phyloP scores from a whole-genome alignment of 164 flowering plant species.

The Stephania cephalantha region DNA sequence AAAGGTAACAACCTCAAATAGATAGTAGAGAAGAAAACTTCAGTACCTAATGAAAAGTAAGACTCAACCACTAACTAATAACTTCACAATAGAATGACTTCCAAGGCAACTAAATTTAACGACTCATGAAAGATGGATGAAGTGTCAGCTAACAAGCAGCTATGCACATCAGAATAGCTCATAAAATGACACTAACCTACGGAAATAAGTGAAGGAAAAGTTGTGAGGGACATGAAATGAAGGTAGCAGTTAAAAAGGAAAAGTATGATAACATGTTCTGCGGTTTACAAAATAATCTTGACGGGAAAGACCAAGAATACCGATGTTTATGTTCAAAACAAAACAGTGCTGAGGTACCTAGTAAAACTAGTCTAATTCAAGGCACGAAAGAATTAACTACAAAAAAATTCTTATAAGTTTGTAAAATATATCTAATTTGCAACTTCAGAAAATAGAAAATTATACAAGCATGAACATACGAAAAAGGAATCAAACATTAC shows the following conservation, averaged over 20 bases:
- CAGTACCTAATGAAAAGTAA: no score
- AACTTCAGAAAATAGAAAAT: background rate
- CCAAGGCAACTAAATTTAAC: no score
- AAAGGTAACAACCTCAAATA: background rate
- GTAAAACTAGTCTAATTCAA: background rate
- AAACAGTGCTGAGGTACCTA: background rate
- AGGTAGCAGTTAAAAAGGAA: background rate
- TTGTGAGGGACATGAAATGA: no score
- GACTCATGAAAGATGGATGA: no score
- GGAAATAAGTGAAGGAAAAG: no score
- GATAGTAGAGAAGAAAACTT: background rate
- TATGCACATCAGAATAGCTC: no score
- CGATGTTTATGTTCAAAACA: background rate
- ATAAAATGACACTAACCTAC: no score
- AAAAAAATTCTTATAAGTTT: background rate
- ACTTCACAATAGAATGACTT: no score
- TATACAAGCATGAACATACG: background rate
- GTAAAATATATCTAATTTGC: background rate
- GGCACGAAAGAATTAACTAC: background rate
- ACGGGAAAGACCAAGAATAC: background rate
- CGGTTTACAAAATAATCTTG: background rate
- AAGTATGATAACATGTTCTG: background rate
- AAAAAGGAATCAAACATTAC: conserved; percentile 39
- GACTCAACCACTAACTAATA: no score
- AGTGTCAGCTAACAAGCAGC: no score